These are phyloP conservation scores for Fraxinus platypoda DNA, from an alignment of 305 asterid genomes.

Conservation along the genomic window DNA sequence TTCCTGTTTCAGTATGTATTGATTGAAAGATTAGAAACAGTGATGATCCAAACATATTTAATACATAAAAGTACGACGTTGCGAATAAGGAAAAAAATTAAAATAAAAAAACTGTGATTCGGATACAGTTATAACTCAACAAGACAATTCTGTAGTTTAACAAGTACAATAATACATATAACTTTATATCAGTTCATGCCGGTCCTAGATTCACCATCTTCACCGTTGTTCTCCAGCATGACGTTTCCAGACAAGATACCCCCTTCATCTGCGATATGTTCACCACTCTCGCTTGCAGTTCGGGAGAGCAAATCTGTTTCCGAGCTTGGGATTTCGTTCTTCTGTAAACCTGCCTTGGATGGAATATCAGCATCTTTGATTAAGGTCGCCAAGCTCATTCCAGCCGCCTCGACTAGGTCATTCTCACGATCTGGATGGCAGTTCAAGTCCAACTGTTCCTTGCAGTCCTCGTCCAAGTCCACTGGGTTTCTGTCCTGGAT, in stretches of 20 bases:
- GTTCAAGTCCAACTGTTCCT: conserved; percentile 74
- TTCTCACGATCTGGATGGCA: conserved; percentile 71
- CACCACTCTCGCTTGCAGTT: conserved; percentile 23
- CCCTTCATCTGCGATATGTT: conserved; percentile 26
- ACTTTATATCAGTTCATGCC: neutral
- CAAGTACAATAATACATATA: neutral
- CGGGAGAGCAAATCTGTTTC: conserved; percentile 24
- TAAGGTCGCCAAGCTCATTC: conserved; percentile 49
- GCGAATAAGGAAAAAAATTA: neutral
- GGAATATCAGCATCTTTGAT: conserved; percentile 47
- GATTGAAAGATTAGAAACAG: neutral
- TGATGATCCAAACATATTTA: neutral
- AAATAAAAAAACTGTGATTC: neutral
- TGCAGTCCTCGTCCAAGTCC: conserved; percentile 38
- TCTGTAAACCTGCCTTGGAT: conserved; percentile 32
- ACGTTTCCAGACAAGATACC: conserved; percentile 21
- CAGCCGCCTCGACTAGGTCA: conserved; percentile 53
- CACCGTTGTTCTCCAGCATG: conserved; percentile 24
- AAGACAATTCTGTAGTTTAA: neutral
- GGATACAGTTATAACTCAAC: neutral
- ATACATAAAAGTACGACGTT: neutral
- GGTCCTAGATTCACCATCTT: neutral
- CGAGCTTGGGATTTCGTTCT: conserved; percentile 28
- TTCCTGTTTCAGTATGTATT: neutral
- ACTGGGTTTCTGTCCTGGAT: conserved; percentile 22